Conservation (phyloP, 495 filamentous ascomycete species). For the Penicillium turbatum region DNA sequence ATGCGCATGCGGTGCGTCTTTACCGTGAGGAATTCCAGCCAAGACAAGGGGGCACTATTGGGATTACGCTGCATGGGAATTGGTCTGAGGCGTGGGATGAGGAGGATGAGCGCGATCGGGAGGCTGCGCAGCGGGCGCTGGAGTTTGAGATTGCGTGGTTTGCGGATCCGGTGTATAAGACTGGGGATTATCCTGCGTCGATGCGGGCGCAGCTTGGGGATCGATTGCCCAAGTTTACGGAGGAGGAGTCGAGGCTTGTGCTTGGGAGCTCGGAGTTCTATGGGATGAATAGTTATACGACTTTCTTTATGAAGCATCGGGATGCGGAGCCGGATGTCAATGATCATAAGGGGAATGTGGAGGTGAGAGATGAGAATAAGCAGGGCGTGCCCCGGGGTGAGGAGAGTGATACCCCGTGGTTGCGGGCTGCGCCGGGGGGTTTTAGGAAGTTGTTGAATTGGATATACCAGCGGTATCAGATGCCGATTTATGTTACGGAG, state of each 20-base stretch:
- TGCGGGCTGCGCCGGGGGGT: slow-evolving; percentile 38
- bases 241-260: slow-evolving; percentile 39
- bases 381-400: slow-evolving; percentile 41
- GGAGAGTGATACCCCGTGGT: slow-evolving; percentile 46
- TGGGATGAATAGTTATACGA: slow-evolving; percentile 50
- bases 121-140: slow-evolving; percentile 40
- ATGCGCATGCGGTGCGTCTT: slow-evolving; percentile 36
- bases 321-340: slow-evolving; percentile 35
- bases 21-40: slow-evolving; percentile 44
- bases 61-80: slow-evolving; percentile 47
- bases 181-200: slow-evolving; percentile 44
- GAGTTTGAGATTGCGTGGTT: slow-evolving; percentile 51
- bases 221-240: slow-evolving; percentile 41
- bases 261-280: slow-evolving; percentile 48
- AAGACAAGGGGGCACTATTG: slow-evolving; percentile 39
- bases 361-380: slow-evolving; percentile 41
- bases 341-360: slow-evolving; percentile 45
- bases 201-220: slow-evolving; percentile 49
- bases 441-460: slow-evolving; percentile 45
- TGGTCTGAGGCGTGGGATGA: slow-evolving; percentile 49
- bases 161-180: slow-evolving; percentile 45
- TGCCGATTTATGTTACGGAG: slow-evolving; percentile 49
- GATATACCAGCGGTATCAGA: slow-evolving; percentile 40
- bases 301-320: slow-evolving; percentile 43
- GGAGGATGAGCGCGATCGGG: slow-evolving; percentile 36